Evolutionary conservation across 805 yeast species (phyloP), one percentile per base, ranked within the genome.

Genomic region (Sugiyamaella qingdaonensis): DNA sequence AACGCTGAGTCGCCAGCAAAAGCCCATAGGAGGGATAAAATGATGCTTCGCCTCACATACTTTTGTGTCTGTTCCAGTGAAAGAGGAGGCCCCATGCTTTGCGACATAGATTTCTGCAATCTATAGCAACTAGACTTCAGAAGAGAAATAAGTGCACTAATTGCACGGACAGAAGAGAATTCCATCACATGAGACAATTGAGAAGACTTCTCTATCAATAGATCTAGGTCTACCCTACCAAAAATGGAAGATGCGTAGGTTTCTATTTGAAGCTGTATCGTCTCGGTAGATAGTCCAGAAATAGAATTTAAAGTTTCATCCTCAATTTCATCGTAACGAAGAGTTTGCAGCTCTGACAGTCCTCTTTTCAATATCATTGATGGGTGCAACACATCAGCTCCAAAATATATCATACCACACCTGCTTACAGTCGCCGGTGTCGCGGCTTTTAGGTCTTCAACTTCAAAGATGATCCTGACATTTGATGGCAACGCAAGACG

Each of bases 371-470:
- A 21, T 4, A 39, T 41, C 37, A 1, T 61, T 21, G 1, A 56
- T 42, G 1, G n/a, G 10, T n/a, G 13, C 10, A 73, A 61, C 0
- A 67, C 52, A 5, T 58, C 54, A 1, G 63, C 60, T n/a, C 81
- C 83, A 59, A 88, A 70, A 84, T 90, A 86, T 0, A 91, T 73
- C 78, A 92, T 82, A 2, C 96, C 96, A 74, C 97, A 91, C 65
- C 98, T 78, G 67, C 94, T 88, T 21, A 92, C 78, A 0, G 98
- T 92, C 0, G 98, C 98, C 0, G 88, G 88, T 0, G 98, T 92
- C 0, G 96, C 86, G 58, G 78, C 72, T 1, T 70, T 65, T 49
- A 92, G 67, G 44, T 68, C 74, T 46, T 85, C 85, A 2, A 87
- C 88, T 64, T 92, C 98, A 70, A 92, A 90, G 0, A 90, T 60